Conservation (phyloP, 1,139 yeast species). For the Kodamaea anthophila region DNA sequence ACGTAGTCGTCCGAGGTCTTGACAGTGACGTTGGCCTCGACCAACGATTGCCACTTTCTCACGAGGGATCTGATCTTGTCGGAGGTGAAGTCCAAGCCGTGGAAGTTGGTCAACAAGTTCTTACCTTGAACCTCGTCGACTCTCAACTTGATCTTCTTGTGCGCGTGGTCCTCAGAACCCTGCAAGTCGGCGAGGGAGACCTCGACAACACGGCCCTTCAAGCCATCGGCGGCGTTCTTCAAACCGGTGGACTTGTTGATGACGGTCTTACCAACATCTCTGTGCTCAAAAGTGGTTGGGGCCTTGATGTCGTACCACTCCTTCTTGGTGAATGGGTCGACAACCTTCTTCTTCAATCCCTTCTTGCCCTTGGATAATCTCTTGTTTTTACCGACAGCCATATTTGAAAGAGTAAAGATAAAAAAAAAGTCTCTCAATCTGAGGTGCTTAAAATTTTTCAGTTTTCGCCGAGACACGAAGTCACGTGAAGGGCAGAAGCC, state of each 20-base stretch:
- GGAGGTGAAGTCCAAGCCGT: conserved; percentile 45
- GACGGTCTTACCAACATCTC: conserved; percentile 47
- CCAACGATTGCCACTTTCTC: conserved; percentile 51
- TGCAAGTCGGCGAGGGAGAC: conserved; percentile 46
- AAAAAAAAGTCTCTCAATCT: conserved; percentile 1
- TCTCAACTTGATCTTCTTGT: conserved; percentile 49
- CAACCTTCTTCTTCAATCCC: conserved; percentile 48
- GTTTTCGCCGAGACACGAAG: neutral
- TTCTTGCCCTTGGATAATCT: conserved; percentile 51
- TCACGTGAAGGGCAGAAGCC: conserved; percentile 5
- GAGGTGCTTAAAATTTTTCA: conserved; percentile 9
- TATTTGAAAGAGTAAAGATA: conserved; percentile 12
- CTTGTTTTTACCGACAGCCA: conserved; percentile 53
- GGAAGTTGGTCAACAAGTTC: conserved; percentile 50
- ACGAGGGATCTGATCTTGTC: conserved; percentile 49
- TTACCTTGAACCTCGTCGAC: conserved; percentile 51
- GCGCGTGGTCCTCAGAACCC: conserved; percentile 48
- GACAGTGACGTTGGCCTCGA: conserved; percentile 47
- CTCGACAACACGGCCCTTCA: conserved; percentile 48
- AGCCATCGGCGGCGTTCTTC: conserved; percentile 48
- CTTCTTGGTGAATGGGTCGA: conserved; percentile 48
- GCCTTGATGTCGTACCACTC: conserved; percentile 51
- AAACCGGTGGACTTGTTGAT: conserved; percentile 49
- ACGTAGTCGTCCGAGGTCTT: conserved; percentile 48
- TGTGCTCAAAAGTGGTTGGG: conserved; percentile 47